Percentiles rank a stretch among this genome's conserved stretches.
Conservation (phyloP, 2,329 filamentous ascomycete species). For the Furcasterigmium sp. region DNA sequence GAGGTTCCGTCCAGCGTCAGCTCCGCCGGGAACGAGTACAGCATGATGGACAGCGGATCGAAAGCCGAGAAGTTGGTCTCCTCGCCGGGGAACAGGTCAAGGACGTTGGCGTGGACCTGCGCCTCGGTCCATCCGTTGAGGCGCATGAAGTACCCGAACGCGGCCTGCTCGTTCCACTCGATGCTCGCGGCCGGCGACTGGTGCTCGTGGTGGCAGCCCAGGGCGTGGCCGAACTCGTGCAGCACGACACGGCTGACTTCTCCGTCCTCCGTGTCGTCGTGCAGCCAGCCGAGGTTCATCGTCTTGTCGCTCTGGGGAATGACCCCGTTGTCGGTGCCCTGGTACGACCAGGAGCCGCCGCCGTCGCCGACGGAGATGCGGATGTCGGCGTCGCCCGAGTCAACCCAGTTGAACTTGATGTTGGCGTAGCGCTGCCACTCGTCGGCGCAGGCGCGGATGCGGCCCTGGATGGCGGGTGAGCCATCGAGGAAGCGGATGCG, state of each 20-base stretch:
- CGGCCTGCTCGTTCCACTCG: constrained; percentile 16
- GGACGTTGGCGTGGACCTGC: not conserved
- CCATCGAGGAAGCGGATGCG: not conserved
- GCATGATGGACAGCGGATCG: constrained; percentile 16
- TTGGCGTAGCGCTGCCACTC: constrained; percentile 10
- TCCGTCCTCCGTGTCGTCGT: constrained; percentile 11
- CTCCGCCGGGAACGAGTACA: constrained; percentile 12
- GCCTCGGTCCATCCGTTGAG: constrained; percentile 4
- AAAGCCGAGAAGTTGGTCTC: constrained; percentile 9
- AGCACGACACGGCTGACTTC: constrained; percentile 13
- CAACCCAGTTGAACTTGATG: constrained; percentile 10
- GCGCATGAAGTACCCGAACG: constrained; percentile 11
- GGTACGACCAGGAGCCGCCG: constrained; percentile 6
- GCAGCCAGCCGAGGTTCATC: constrained; percentile 19
- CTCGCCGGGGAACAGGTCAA: constrained; percentile 2
- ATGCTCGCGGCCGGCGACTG: constrained; percentile 14
- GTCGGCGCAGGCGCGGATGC: not conserved
- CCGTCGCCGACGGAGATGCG: constrained; percentile 7
- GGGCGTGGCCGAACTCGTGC: constrained; percentile 23
- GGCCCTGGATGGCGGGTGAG: not conserved
- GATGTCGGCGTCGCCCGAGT: constrained; percentile 9
- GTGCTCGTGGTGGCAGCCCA: constrained; percentile 22
- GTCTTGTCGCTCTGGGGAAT: constrained; percentile 8
- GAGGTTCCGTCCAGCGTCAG: constrained; percentile 10
- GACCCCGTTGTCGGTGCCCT: constrained; percentile 6